Evolutionary conservation across 2,329 filamentous ascomycete species (phyloP), one percentile per base, ranked within the genome.

Genomic region (Gnomoniopsis smithogilvyi): DNA sequence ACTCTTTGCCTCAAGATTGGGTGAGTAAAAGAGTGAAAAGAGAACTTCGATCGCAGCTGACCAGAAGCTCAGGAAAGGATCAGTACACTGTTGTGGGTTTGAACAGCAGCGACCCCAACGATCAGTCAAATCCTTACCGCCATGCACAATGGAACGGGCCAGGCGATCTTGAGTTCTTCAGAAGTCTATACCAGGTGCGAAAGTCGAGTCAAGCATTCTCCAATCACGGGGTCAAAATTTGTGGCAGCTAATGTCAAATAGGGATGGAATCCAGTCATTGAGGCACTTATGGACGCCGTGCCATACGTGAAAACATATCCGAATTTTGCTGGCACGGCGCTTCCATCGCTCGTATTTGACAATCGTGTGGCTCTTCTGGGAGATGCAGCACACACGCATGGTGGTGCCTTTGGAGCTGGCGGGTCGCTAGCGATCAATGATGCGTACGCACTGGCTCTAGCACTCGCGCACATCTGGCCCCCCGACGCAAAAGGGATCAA

Each of bases 351-450:
- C 68, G 59, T 69, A 3, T 36, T 36, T 36, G 33, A 36, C 33
- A 36, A 36, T 36, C 14, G 14, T 36, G 14, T 36, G n/a, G n/a
- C n/a, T n/a, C n/a, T n/a, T n/a, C n/a, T n/a, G n/a, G n/a, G n/a
- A n/a, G n/a, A n/a, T n/a, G n/a, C n/a, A n/a, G n/a, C n/a, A n/a
- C n/a, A n/a, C n/a, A n/a, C n/a, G n/a, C n/a, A n/a, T n/a, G 71
- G 74, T 58, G 72, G 72, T 24, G 73, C 72, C 15, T 69, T 71
- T 57, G 73, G 72, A 10, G 72, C 73, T 3, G 73, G 73, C 17
- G 72, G 72, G 8, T 73, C 70, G 41, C 65, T 74, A 6, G 72
- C 73, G 1, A 69, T 76, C 30, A 72, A 76, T 49, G 73, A 76
- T 63, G 72, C 73, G 7, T 75, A 71, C 54, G 67, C 68, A 1